Evolutionary conservation across 768 basidiomycete species (phyloP).

Genomic region (Tricholoma sp.): DNA sequence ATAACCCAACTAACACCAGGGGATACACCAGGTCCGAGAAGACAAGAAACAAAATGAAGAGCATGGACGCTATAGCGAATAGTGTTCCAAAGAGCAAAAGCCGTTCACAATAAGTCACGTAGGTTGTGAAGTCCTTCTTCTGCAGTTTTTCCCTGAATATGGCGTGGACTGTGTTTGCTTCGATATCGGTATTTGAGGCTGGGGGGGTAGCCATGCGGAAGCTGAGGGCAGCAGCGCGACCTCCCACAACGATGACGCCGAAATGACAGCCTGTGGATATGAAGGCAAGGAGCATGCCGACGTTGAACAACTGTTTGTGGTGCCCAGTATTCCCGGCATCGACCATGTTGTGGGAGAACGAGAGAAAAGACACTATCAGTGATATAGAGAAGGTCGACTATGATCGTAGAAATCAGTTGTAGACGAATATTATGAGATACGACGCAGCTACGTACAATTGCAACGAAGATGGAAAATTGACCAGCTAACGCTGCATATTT

Average conservation of each 20-base stretch:
- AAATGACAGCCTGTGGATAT: constrained; percentile 8
- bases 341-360: constrained; percentile 1
- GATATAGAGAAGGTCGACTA: constrained; percentile 8
- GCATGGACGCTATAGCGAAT: constrained; percentile 3
- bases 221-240: constrained; percentile 9
- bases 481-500: constrained; percentile 3
- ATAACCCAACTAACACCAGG: constrained; percentile 2
- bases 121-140: constrained; percentile 5
- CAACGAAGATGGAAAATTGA: constrained; percentile 7
- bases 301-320: constrained; percentile 1
- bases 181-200: not conserved
- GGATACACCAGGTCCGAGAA: constrained; percentile 4
- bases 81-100: constrained; percentile 8
- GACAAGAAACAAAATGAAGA: constrained; percentile 8
- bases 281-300: constrained; percentile 9
- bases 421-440: not conserved
- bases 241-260: constrained; percentile 11
- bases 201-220: constrained; percentile 2
- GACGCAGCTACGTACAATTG: constrained; percentile 2
- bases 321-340: not conserved
- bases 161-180: not conserved
- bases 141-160: not conserved
- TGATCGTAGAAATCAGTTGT: not conserved
- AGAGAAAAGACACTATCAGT: constrained; percentile 6
- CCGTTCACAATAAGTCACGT: constrained; percentile 10